phyloP scores from a whole-genome alignment of 2,329 filamentous ascomycete species.

The Fusarium newnesense region DNA sequence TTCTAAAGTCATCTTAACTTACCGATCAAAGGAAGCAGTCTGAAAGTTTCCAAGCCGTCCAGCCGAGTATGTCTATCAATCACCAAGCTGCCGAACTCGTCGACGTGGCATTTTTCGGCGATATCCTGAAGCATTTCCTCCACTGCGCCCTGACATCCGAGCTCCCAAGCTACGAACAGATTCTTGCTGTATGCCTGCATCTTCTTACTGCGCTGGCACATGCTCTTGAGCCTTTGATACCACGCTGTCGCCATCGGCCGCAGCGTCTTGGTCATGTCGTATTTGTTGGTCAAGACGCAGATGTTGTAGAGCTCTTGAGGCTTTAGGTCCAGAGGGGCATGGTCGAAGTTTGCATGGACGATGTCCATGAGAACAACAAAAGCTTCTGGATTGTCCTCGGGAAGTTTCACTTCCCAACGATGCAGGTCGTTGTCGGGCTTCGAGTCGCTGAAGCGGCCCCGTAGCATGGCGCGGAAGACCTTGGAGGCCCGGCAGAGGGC shows the following conservation, averaged over 20 bases:
- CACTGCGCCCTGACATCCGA: background rate
- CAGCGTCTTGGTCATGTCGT: background rate
- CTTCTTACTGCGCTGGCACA: background rate
- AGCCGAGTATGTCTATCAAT: background rate
- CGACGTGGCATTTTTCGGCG: background rate
- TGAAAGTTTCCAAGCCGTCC: background rate
- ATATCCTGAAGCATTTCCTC: background rate
- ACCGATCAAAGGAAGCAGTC: background rate
- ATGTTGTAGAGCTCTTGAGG: background rate
- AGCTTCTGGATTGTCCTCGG: background rate
- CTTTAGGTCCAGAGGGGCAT: background rate
- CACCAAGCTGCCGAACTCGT: background rate
- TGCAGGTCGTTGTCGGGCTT: background rate
- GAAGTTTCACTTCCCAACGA: background rate
- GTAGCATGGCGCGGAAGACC: background rate
- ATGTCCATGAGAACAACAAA: background rate
- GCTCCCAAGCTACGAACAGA: slow-evolving; percentile 5
- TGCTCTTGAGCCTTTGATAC: background rate
- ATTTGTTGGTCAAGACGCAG: slow-evolving; percentile 2
- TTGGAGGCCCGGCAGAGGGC: background rate
- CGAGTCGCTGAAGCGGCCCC: background rate
- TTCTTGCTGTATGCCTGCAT: background rate
- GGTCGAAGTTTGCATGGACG: background rate
- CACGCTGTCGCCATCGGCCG: background rate
- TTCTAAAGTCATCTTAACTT: background rate